phyloP scores from a whole-genome alignment of 2,329 filamentous ascomycete species.

The Colletotrichum liriopes region DNA sequence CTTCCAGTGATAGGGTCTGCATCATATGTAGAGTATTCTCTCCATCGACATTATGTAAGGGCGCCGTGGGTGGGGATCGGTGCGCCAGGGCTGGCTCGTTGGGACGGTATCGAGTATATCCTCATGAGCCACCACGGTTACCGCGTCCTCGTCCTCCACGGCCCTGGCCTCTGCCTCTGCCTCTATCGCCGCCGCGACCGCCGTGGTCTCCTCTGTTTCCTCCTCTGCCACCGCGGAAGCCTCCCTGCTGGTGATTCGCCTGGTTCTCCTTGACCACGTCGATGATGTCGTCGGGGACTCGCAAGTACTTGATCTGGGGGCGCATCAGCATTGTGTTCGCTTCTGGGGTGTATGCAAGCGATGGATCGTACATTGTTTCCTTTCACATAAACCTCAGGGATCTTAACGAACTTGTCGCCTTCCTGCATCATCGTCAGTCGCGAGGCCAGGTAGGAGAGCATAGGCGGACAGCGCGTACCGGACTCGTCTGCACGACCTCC shows the following conservation, averaged over 20 bases:
- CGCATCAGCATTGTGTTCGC: slow-evolving; percentile 43
- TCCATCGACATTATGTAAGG: slow-evolving; percentile 3
- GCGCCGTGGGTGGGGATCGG: neutral
- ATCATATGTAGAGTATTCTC: neutral
- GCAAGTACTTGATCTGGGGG: slow-evolving; percentile 95
- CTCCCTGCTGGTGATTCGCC: slow-evolving; percentile 75
- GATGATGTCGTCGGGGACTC: slow-evolving; percentile 96
- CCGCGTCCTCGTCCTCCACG: slow-evolving; percentile 39
- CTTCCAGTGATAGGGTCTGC: neutral
- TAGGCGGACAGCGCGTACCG: slow-evolving; percentile 63
- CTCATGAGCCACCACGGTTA: slow-evolving; percentile 38
- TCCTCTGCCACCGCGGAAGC: slow-evolving; percentile 77
- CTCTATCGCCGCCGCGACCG: slow-evolving; percentile 69
- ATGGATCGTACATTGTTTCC: slow-evolving; percentile 87
- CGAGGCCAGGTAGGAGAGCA: neutral
- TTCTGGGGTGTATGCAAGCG: neutral
- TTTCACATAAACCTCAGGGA: slow-evolving; percentile 96
- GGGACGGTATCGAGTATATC: slow-evolving; percentile 4
- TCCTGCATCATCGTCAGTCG: slow-evolving; percentile 69
- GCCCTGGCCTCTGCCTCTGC: slow-evolving; percentile 64
- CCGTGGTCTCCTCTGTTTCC: slow-evolving; percentile 73
- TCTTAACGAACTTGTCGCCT: slow-evolving; percentile 91
- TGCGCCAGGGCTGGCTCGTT: slow-evolving; percentile 14
- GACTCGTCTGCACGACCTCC: slow-evolving; percentile 96
- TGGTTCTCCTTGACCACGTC: slow-evolving; percentile 95